Evolutionary conservation across 805 yeast genomes (phyloP).

Genomic region (Candida dajiaensis): DNA sequence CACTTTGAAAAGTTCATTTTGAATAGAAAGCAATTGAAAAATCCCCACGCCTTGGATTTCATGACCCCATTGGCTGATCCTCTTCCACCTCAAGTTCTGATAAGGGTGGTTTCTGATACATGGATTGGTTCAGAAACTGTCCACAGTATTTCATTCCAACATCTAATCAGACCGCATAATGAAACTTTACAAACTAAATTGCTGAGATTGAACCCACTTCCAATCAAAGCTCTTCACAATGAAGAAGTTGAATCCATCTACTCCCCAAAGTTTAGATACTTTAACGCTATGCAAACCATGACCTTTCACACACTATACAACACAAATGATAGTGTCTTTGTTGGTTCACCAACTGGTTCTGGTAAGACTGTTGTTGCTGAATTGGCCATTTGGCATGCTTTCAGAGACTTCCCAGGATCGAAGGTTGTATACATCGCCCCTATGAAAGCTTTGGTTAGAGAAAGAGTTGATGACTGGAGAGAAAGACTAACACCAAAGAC

Average conservation of each 20-base stretch:
- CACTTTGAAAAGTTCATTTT: conserved; percentile 81
- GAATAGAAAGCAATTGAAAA: conserved; percentile 46
- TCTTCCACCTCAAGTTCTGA: conserved; percentile 80
- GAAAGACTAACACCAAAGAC: conserved; percentile 72
- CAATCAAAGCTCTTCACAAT: conserved; percentile 73
- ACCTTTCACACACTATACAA: conserved; percentile 85
- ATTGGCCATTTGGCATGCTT: conserved; percentile 95
- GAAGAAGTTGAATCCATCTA: conserved; percentile 64
- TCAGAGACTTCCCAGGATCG: conserved; percentile 77
- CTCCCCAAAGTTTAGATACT: conserved; percentile 62
- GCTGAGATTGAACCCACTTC: conserved; percentile 78
- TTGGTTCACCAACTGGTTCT: conserved; percentile 98
- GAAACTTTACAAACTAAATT: conserved; percentile 82
- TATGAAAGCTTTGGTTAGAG: conserved; percentile 91
- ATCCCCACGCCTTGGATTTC: conserved; percentile 72
- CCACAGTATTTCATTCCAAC: conserved; percentile 81
- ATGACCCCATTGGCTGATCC: conserved; percentile 91
- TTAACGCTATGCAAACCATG: conserved; percentile 99
- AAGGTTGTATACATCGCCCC: conserved; percentile 93
- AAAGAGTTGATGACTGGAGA: conserved; percentile 87
- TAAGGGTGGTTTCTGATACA: conserved; percentile 72
- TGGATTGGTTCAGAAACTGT: conserved; percentile 86
- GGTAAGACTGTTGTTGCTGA: conserved; percentile 98
- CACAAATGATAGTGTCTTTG: conserved; percentile 70
- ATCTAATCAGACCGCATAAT: conserved; percentile 80